phyloP scores from a whole-genome alignment of 176 grass and related monocot species.

The Aechmea fasciata region DNA sequence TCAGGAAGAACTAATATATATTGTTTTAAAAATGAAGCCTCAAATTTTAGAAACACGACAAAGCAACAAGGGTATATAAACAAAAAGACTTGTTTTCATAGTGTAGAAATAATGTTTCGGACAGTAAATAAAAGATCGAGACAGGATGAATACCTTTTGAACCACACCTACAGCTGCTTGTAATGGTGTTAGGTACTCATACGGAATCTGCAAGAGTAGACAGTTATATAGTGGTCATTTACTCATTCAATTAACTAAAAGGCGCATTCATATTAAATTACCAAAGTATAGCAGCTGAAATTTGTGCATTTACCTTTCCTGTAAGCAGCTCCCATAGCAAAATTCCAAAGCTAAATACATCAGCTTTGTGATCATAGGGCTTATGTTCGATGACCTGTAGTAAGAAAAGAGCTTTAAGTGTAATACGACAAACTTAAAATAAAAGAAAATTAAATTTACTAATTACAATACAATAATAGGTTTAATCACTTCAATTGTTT shows the following conservation, averaged over 20 bases:
- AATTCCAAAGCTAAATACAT: conserved; percentile 99
- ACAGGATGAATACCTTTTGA: conserved; percentile 66
- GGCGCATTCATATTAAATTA: conserved; percentile 15
- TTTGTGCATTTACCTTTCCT: conserved; percentile 53
- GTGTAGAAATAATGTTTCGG: background rate
- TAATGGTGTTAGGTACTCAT: conserved; percentile 90
- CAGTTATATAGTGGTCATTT: conserved; percentile 13
- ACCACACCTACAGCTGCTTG: conserved; percentile 99
- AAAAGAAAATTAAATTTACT: background rate
- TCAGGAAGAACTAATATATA: too few species aligned
- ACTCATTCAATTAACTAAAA: conserved; percentile 18
- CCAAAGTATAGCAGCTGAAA: conserved; percentile 5
- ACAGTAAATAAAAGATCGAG: background rate
- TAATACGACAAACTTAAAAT: conserved; percentile 2
- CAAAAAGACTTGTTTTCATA: too few species aligned
- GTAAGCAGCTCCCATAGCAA: conserved; percentile 97
- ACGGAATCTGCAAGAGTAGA: conserved; percentile 59
- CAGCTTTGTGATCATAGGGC: conserved; percentile 98
- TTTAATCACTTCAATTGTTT: too few species aligned
- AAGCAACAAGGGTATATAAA: too few species aligned
- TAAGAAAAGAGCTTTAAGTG: conserved; percentile 6
- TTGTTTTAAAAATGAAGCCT: too few species aligned
- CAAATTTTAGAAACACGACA: too few species aligned
- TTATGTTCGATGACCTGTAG: conserved; percentile 96
- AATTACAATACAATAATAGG: background rate